Evolutionary conservation across 2,329 filamentous ascomycete species (phyloP), one percentile per base, ranked within the genome.

Genomic region (Bipolaris oryzae): DNA sequence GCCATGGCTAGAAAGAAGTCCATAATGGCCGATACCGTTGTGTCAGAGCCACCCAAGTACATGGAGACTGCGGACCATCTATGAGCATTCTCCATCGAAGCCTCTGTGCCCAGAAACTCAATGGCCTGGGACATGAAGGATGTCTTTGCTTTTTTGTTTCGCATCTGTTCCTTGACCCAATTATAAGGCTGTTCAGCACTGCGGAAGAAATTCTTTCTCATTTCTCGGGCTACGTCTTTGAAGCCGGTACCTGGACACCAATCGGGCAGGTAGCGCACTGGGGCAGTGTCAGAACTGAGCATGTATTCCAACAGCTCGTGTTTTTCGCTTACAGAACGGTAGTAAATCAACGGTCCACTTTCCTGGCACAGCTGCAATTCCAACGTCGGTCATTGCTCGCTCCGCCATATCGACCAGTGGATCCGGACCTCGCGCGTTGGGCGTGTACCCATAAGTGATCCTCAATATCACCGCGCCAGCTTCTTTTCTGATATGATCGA

Each of bases 1-100:
- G 77, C 79, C 70, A 85, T 85, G 0, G 82, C 83, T 0, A 86
- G 75, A 18, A 83, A 75, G 64, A 85, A 85, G 0, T 62, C 70
- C 45, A 71, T 64, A 2, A 81, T 55, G 0, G 78, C 71, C 0
- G 74, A 79, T 0, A 80, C 77, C 1, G 77, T 82, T 2, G 74
- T 80, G 2, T 80, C 77, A 2, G 77, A 82, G n/a, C 78, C 80
- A 3, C 74, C 81, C 0, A 71, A 64, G 43, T 80, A 83, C 48
- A 82, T 61, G 0, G 78, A 76, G 7, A 72, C 66, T 0, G 80
- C 76, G 0, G 79, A 68, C 76, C 78, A 82, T 55, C 80, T 81
- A 43, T 72, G 69, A 11, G 72, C 69, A 7, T 55, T 58, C 50
- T 75, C 76, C 63, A 74, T 74, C 42, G 69, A 61, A 0, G 71